Conservation (phyloP, 768 basidiomycete species). For the Lentinula aciculospora region DNA sequence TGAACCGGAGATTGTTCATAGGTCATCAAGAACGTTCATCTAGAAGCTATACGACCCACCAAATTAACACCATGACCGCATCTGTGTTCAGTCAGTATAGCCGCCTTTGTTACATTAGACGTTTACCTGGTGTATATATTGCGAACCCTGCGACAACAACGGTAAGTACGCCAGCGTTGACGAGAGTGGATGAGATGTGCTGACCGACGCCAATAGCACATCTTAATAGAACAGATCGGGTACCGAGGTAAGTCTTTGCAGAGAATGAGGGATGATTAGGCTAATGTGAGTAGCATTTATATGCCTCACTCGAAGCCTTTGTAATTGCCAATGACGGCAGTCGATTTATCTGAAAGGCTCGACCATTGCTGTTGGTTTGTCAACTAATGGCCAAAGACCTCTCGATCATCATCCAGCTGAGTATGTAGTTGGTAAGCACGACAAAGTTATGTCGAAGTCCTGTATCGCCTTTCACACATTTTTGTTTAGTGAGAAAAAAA, state of each 20-base stretch:
- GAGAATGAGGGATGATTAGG: constrained; percentile 10
- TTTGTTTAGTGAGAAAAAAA: not conserved
- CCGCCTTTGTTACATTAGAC: constrained; percentile 4
- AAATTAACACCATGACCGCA: constrained; percentile 50
- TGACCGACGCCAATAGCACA: constrained; percentile 62
- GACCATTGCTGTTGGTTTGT: not conserved
- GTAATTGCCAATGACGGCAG: constrained; percentile 3
- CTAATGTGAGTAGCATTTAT: not conserved
- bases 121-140: constrained; percentile 49
- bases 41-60: constrained; percentile 26
- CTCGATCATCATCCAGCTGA: not conserved
- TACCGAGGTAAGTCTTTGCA: not conserved
- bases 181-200: constrained; percentile 13
- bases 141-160: constrained; percentile 37
- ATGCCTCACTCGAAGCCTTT: not conserved
- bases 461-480: not conserved
- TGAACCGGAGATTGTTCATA: constrained; percentile 17
- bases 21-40: not conserved
- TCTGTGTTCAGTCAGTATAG: constrained; percentile 22
- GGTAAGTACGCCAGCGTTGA: constrained; percentile 16
- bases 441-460: not conserved
- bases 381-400: not conserved
- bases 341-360: not conserved
- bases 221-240: constrained; percentile 18
- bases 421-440: not conserved